These are phyloP conservation scores for Onygenales sp. DNA, from an alignment of 2,329 filamentous ascomycete species.

Conservation along the genomic window DNA sequence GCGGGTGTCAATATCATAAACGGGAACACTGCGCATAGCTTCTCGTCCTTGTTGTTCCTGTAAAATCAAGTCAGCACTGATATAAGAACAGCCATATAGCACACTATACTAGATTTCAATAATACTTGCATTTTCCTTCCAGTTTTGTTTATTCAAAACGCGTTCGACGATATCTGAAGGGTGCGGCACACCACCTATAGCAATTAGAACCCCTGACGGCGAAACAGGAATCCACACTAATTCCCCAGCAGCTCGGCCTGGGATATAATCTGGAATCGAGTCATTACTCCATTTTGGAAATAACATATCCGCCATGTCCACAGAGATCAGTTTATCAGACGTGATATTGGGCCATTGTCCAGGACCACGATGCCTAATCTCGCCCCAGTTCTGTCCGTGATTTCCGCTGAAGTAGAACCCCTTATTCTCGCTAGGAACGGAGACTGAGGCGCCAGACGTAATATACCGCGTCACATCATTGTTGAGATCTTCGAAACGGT, in stretches of 20 bases:
- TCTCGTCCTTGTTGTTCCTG: conserved; percentile 18
- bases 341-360: conserved; percentile 25
- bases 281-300: conserved; percentile 48
- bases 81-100: not conserved
- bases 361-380: conserved; percentile 33
- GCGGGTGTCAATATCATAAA: conserved; percentile 27
- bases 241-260: conserved; percentile 53
- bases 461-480: conserved; percentile 50
- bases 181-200: conserved; percentile 28
- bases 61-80: not conserved
- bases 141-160: conserved; percentile 3
- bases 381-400: conserved; percentile 41
- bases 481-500: conserved; percentile 33
- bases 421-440: conserved; percentile 59
- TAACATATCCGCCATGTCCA: conserved; percentile 49
- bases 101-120: not conserved
- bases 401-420: conserved; percentile 64
- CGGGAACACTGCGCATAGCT: conserved; percentile 28
- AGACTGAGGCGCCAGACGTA: conserved; percentile 55
- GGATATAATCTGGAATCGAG: conserved; percentile 42
- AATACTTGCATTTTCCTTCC: conserved; percentile 12
- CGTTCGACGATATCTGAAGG: conserved; percentile 14
- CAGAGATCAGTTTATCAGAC: conserved; percentile 49
- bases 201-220: conserved; percentile 26
- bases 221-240: conserved; percentile 51